Conservation (phyloP, 2,329 filamentous ascomycete genomes). For the Beauveria caledonica region DNA sequence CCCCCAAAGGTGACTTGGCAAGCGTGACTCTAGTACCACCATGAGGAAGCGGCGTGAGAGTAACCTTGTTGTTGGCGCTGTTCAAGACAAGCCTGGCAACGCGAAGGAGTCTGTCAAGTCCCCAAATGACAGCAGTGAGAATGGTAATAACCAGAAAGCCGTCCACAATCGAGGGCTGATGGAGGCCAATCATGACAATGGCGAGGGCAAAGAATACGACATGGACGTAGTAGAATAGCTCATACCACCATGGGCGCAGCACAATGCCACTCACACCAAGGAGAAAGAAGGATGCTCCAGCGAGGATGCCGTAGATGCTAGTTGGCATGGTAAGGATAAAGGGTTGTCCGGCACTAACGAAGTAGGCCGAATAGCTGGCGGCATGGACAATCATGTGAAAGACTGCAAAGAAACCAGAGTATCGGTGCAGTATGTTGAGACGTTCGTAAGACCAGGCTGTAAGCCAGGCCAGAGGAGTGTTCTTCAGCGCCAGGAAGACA, state of each 20-base stretch:
- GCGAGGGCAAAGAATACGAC: slow-evolving; percentile 40
- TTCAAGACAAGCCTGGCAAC: slow-evolving; percentile 34
- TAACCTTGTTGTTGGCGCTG: slow-evolving; percentile 42
- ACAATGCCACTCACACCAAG: slow-evolving; percentile 34
- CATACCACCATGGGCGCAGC: slow-evolving; percentile 42
- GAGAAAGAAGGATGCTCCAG: slow-evolving; percentile 37
- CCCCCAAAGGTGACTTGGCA: slow-evolving; percentile 37
- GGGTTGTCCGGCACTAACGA: slow-evolving; percentile 23
- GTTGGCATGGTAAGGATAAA: slow-evolving; percentile 26
- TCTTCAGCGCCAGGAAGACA: slow-evolving; percentile 48
- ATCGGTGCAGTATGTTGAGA: slow-evolving; percentile 48
- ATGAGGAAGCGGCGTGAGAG: slow-evolving; percentile 43
- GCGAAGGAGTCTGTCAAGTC: slow-evolving; percentile 41
- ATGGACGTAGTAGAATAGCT: slow-evolving; percentile 47
- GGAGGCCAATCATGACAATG: slow-evolving; percentile 40
- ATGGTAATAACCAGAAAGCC: slow-evolving; percentile 35
- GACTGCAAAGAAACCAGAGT: slow-evolving; percentile 43
- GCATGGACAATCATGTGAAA: slow-evolving; percentile 38
- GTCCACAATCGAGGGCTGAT: slow-evolving; percentile 39
- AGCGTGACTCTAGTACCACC: slow-evolving; percentile 48
- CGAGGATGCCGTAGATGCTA: slow-evolving; percentile 41
- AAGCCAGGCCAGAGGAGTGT: slow-evolving; percentile 47
- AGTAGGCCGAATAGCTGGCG: slow-evolving; percentile 33
- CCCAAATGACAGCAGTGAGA: slow-evolving; percentile 40
- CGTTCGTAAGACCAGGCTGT: slow-evolving; percentile 50